A percentile compares a stretch with the other conserved stretches of the same genome.
Conservation (phyloP, 2,329 filamentous ascomycete species). For the Phaeomoniella chlamydospora region DNA sequence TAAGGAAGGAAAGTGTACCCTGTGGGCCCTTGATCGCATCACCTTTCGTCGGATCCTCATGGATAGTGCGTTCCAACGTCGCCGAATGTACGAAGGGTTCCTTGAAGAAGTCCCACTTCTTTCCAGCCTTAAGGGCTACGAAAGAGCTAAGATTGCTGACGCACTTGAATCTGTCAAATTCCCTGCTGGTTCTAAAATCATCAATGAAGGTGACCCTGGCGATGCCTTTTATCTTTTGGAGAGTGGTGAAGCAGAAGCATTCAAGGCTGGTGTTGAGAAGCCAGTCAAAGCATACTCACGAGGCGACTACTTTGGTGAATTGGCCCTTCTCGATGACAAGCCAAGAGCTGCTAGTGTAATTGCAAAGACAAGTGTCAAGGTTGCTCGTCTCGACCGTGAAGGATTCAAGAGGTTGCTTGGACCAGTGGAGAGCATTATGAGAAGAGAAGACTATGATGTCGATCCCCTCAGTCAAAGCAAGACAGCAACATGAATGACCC, state of each 20-base stretch:
- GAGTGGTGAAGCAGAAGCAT: conserved; percentile 71
- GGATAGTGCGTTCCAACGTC: conserved; percentile 91
- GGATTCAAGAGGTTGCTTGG: conserved; percentile 89
- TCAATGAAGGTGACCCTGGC: conserved; percentile 80
- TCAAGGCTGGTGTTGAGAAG: conserved; percentile 56
- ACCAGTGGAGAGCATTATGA: conserved; percentile 87
- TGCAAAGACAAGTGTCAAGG: conserved; percentile 75
- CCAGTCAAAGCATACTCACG: conserved; percentile 72
- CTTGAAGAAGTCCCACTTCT: conserved; percentile 85
- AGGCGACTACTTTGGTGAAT: conserved; percentile 93
- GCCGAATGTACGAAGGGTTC: conserved; percentile 95
- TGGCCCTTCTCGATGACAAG: conserved; percentile 84
- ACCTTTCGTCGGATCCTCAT: conserved; percentile 97
- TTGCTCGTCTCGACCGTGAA: conserved; percentile 80
- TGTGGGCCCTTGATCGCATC: conserved; percentile 90
- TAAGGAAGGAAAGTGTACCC: conserved; percentile 58
- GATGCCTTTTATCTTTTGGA: conserved; percentile 88
- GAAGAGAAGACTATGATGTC: conserved; percentile 40
- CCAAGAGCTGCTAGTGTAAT: conserved; percentile 83
- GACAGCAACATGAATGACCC: conserved; percentile 19
- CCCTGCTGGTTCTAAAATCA: conserved; percentile 65
- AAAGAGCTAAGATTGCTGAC: conserved; percentile 94
- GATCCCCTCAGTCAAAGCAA: conserved; percentile 12
- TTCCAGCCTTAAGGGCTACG: conserved; percentile 70
- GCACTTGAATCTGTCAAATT: conserved; percentile 86